Conservation (phyloP, 2,329 filamentous ascomycete species). For the Ophiostoma piceae region DNA sequence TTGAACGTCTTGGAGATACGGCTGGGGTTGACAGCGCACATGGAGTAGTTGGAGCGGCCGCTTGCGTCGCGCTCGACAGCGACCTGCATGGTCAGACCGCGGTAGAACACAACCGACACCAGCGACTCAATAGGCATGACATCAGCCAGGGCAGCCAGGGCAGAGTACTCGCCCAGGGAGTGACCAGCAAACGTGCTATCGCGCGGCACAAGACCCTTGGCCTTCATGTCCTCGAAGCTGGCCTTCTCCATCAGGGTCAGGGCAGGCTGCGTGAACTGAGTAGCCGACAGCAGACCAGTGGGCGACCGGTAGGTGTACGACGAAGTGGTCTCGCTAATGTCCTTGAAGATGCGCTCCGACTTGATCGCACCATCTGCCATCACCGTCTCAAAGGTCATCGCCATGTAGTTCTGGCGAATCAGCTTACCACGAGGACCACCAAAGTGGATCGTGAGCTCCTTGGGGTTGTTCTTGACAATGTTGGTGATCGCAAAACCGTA, state of each 20-base stretch:
- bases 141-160: conserved; percentile 88
- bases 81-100: conserved; percentile 97
- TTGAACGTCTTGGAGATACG: conserved; percentile 98
- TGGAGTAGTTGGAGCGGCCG: conserved; percentile 95
- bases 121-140: conserved; percentile 99
- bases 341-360: conserved; percentile 99
- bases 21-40: conserved; percentile 98
- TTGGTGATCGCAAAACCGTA: conserved; percentile 98
- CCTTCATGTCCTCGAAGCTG: conserved; percentile 97
- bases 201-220: conserved; percentile 89
- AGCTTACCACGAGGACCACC: conserved; percentile 94
- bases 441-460: conserved; percentile 97
- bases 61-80: conserved; percentile 91
- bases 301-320: conserved; percentile 97
- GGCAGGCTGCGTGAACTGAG: conserved; percentile 96
- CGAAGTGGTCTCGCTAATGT: conserved; percentile 83
- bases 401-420: conserved; percentile 98
- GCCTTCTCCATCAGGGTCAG: conserved; percentile 99
- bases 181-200: conserved; percentile 98
- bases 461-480: conserved; percentile 99
- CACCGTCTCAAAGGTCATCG: conserved; percentile 99
- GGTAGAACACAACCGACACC: conserved; percentile 98
- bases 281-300: conserved; percentile 88
- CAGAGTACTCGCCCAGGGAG: conserved; percentile 96
- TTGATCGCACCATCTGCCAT: conserved; percentile 86